Evolutionary conservation across 1,284 basidiomycete species (phyloP).

Genomic region (Cutaneotrichosporon cutaneum): DNA sequence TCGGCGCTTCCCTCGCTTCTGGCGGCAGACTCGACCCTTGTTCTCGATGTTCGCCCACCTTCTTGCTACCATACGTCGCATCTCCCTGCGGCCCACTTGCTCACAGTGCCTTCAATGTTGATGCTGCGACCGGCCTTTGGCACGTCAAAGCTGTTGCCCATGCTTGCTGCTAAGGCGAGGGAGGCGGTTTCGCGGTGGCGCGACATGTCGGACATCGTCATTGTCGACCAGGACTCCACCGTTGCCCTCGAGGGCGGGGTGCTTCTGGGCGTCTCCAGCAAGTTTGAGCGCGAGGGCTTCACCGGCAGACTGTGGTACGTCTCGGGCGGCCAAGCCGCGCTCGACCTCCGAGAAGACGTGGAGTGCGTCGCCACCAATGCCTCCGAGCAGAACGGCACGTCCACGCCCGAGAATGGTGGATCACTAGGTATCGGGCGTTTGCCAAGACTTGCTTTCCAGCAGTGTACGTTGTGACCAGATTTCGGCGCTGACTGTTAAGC

Average conservation of each 20-base stretch:
- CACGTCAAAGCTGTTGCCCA: conserved; percentile 67
- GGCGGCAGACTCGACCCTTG: conserved; percentile 49
- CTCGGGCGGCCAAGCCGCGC: conserved; percentile 70
- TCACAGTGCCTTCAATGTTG: conserved; percentile 90
- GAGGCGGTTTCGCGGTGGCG: conserved; percentile 58
- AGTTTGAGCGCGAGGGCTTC: conserved; percentile 74
- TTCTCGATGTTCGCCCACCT: conserved; percentile 87
- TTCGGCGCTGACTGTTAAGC: not conserved
- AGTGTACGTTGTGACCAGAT: conserved; percentile 29
- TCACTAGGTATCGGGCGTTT: conserved; percentile 25
- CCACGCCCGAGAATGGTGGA: not conserved
- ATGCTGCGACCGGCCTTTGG: conserved; percentile 84
- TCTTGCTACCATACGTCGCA: conserved; percentile 68
- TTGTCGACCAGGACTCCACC: conserved; percentile 76
- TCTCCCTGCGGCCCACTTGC: conserved; percentile 70
- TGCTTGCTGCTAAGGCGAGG: conserved; percentile 66
- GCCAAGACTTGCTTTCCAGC: conserved; percentile 37
- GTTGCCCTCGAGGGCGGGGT: conserved; percentile 65
- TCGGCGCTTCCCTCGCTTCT: conserved; percentile 25
- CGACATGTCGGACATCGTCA: conserved; percentile 65
- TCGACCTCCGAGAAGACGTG: conserved; percentile 16
- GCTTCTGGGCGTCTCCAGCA: conserved; percentile 74
- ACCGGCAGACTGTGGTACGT: conserved; percentile 69
- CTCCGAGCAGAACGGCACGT: not conserved
- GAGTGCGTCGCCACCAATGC: conserved; percentile 9